phyloP scores from a whole-genome alignment of 768 basidiomycete genomes.

The Calocybe cyanea region DNA sequence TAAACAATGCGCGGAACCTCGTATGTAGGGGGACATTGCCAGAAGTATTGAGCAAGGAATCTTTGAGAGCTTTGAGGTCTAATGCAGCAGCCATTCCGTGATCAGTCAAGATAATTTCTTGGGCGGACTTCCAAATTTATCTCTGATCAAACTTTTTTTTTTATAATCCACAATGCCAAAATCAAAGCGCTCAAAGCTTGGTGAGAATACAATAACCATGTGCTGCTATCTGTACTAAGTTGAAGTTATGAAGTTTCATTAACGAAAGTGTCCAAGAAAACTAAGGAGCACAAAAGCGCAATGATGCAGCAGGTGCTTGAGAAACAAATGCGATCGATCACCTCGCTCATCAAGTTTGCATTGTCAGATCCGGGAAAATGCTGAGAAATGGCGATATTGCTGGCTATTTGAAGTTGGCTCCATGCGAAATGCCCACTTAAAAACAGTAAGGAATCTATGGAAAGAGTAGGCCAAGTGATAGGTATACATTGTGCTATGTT shows the following conservation, averaged over 20 bases:
- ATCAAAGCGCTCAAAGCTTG: slow-evolving; percentile 87
- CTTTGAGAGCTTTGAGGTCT: slow-evolving; percentile 67
- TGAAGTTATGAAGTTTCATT: slow-evolving; percentile 63
- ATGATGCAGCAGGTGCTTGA: slow-evolving; percentile 71
- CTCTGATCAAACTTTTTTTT: slow-evolving; percentile 8
- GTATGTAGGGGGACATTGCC: slow-evolving; percentile 77
- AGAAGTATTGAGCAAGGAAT: slow-evolving; percentile 71
- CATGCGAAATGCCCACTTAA: slow-evolving; percentile 92
- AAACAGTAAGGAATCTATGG: slow-evolving; percentile 92
- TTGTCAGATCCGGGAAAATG: slow-evolving; percentile 69
- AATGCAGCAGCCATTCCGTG: slow-evolving; percentile 33
- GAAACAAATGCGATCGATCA: not conserved
- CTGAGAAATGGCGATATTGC: slow-evolving; percentile 91
- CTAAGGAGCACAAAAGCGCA: slow-evolving; percentile 82
- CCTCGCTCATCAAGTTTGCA: slow-evolving; percentile 3
- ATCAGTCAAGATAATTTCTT: slow-evolving; percentile 28
- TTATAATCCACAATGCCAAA: slow-evolving; percentile 62
- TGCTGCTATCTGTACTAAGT: slow-evolving; percentile 3
- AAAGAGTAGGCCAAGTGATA: slow-evolving; percentile 60
- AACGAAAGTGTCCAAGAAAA: slow-evolving; percentile 93
- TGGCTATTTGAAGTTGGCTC: slow-evolving; percentile 95
- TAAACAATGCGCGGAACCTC: slow-evolving; percentile 88
- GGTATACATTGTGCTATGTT: slow-evolving; percentile 2
- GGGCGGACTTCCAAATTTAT: slow-evolving; percentile 49
- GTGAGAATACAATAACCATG: slow-evolving; percentile 38